Percentiles rank a stretch among this genome's conserved stretches.
phyloP scores from a whole-genome alignment of 148 eudicot genomes.

The Salicornia ramosissima region DNA sequence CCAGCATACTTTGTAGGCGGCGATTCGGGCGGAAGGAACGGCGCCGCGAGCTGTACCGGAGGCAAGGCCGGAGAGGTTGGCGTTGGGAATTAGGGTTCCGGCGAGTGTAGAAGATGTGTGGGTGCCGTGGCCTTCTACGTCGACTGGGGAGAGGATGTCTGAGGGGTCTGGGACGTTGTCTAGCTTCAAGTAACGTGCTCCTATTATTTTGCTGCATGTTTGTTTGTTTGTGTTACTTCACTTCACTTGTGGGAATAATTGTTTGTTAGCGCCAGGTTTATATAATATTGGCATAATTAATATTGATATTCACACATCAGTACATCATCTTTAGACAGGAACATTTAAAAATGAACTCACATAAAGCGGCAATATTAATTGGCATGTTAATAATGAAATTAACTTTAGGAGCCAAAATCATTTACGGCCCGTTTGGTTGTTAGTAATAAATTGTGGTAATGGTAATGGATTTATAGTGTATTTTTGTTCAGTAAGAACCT shows the following conservation, averaged over 20 bases:
- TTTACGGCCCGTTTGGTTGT: too few species aligned
- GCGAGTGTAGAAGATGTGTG: constrained; percentile 68
- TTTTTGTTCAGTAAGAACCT: too few species aligned
- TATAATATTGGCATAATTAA: too few species aligned
- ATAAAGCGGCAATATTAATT: too few species aligned
- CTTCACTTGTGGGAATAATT: too few species aligned
- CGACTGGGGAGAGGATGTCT: constrained; percentile 62
- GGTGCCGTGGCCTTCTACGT: constrained; percentile 69
- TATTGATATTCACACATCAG: too few species aligned
- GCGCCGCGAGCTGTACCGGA: constrained; percentile 60
- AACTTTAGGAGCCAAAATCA: too few species aligned
- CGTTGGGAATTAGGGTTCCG: constrained; percentile 42
- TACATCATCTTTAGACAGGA: too few species aligned
- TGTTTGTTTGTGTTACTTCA: not conserved
- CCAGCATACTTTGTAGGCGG: constrained; percentile 73
- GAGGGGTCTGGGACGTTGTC: constrained; percentile 46
- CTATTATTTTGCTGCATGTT: constrained; percentile 63
- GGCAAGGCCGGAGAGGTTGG: constrained; percentile 52
- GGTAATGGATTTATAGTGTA: too few species aligned
- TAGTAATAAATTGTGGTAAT: too few species aligned
- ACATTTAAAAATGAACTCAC: too few species aligned
- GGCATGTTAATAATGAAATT: too few species aligned
- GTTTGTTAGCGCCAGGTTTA: not conserved
- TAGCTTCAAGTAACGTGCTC: constrained; percentile 75
- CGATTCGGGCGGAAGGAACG: constrained; percentile 59